Evolutionary conservation across 176 grass and related monocot genomes (phyloP), one percentile per base, ranked within the genome.

Genomic region (Oryza glaberrima): DNA sequence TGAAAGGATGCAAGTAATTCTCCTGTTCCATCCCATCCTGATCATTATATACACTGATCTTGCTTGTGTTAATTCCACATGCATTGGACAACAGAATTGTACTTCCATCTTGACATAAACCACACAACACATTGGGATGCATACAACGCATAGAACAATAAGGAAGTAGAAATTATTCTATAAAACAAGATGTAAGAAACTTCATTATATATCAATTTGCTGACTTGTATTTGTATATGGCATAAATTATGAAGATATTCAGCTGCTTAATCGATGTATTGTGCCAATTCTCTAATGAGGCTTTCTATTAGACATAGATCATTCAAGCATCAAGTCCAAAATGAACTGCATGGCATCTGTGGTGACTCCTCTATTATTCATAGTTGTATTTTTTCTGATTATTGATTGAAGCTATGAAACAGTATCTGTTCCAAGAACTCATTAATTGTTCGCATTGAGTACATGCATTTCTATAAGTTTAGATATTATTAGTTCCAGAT

Each of bases 1-100:
- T 95, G 76, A 89, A 86, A 85, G 91, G 89, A 48, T 98, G 96
- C 96, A 98, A 91, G 96, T 98, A 94, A 94, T 68, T 80, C 69
- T 82, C 44, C 23, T 85, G 16, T 65, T 72, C 46, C 44, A 36
- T 60, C 58, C 13, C 86, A 56, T 69, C 11, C 47, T 46, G 26
- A 46, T 51, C n/a, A 80, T 60, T 85, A 61, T 40, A 44, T 20
- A 32, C 70, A 35, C 3, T 38, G 36, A 67, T 65, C 15, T 28
- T 44, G 75, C 35, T 79, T 70, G 9, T 72, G 19, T 14, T 78
- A 43, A 26, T 25, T 15, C 28, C 41, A 66, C 35, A 16, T 44
- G 46, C n/a, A 67, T 56, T 58, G 2, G 20, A 82, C 6, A 2
- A 22, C 56, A 54, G 32, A 84, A 1, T 47, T 46, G 34, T 77